Evolutionary conservation across 805 yeast genomes (phyloP), one percentile per base, ranked within the genome.

Genomic region (Schwanniomyces vanrijiae): DNA sequence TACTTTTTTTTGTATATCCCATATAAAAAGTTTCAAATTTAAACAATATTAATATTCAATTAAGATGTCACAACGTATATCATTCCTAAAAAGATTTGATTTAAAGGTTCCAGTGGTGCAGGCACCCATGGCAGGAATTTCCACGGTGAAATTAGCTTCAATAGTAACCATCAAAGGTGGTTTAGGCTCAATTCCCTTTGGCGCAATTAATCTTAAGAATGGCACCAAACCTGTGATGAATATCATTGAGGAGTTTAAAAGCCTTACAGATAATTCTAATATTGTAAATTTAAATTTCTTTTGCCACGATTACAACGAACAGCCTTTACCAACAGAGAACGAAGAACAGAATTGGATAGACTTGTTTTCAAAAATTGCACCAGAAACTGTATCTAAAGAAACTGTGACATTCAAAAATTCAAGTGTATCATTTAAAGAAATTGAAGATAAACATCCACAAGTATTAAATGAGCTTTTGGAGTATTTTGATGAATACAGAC

Each of bases 91-190:
- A 21, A 41, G 45, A 18, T 52, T 73, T 19, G 71, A 67, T 3
- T 47, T 72, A n/a, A 64, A 55, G 38, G 58, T 57, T 45, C 83
- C 81, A 3, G 62, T 81, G 3, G 61, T 81, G 29, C 84, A 79
- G 55, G 72, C 85, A 0, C 85, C 86, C 18, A 81, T 81, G 85
- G 84, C 85, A 1, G 84, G 84, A 0, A 70, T 78, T 2, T 65
- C 77, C 11, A 77, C 80, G 0, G 62, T 71, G 1, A 58, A 61
- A 25, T 53, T 80, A 47, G 82, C 82, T 0, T 68, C 75, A 1
- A 66, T 65, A 1, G 71, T 77, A 1, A 58, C 72, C 3, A 59
- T 61, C 8, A 52, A 54, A 6, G 85, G 85, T 0, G 82, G 76
- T 1, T 43, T 81, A n/a, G 86, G 83, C 0, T 75, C 83, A 0